Evolutionary conservation across 208 protist species (phyloP), one percentile per base, ranked within the genome.

Genomic region (Herpetomonas samuelpessoai): DNA sequence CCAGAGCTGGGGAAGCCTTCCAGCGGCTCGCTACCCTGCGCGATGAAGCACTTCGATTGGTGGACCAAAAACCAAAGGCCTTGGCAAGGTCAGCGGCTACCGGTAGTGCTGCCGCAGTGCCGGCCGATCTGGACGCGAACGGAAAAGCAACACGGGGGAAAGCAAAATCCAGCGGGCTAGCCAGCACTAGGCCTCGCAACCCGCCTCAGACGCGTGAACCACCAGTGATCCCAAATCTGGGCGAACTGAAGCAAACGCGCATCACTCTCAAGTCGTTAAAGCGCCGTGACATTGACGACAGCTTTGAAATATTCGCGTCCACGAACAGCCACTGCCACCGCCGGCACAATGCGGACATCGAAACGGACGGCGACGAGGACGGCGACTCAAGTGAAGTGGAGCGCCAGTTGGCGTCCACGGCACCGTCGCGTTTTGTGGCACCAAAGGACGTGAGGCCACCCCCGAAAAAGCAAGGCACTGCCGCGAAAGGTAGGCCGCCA

Each of bases 211-310:
- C n/a, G n/a, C n/a, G n/a, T n/a, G 46, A 9, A 7, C 9, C 49
- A 24, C 41, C 46, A 24, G 57, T 35, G 18, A 62, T 68, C 29
- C 60, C 68, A 2, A 69, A 70, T 35, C 67, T 74, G 48, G 64
- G 45, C 50, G 68, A 55, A 61, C 52, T 73, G 76, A 78, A 75
- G 44, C 68, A 76, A 18, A 58, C 56, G 7, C 76, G 74, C 28
- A 91, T 95, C 47, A 95, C 74, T 9, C 75, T 95, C 21, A 85
- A 76, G 57, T 89, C 85, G 21, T 63, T 95, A 26, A 88, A 86
- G 71, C 76, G 88, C 4, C 83, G 84, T 27, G 72, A 88, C 38
- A 82, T 91, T 48, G 76, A 84, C 2, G 83, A 91, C 44, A 81
- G 83, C 55, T 83, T 88, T 26, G 76, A 77, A 29, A 80, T 84